These are phyloP conservation scores for Pleurotus tuoliensis DNA, from an alignment of 768 basidiomycete genomes.

Conservation along the genomic window DNA sequence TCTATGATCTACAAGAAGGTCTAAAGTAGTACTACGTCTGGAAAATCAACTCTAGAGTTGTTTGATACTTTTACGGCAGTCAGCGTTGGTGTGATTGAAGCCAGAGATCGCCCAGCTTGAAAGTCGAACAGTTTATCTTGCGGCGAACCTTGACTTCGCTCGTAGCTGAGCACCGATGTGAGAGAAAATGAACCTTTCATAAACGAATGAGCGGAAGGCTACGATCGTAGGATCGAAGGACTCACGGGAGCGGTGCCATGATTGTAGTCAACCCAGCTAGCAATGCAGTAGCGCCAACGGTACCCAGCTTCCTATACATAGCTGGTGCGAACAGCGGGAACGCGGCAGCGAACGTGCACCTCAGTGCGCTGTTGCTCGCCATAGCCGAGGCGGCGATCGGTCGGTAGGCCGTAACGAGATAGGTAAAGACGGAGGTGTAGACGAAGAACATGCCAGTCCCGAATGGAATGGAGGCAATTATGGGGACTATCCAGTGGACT, in stretches of 20 bases:
- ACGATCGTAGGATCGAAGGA: conserved; percentile 3
- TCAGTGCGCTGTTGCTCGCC: conserved; percentile 60
- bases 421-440: conserved; percentile 69
- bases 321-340: conserved; percentile 67
- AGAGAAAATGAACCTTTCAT: conserved; percentile 42
- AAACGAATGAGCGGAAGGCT: not conserved
- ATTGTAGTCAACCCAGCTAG: conserved; percentile 61
- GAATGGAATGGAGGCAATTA: conserved; percentile 63
- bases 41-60: too few relatives aligned
- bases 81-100: too few relatives aligned
- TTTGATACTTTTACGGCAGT: too few relatives aligned
- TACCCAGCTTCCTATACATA: conserved; percentile 63
- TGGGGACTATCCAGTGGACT: conserved; percentile 63
- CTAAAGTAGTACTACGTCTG: too few relatives aligned
- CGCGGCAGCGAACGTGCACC: conserved; percentile 56
- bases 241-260: conserved; percentile 62
- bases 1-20: too few relatives aligned
- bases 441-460: conserved; percentile 62
- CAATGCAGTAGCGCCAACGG: conserved; percentile 68
- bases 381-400: conserved; percentile 67
- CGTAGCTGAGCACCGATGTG: conserved; percentile 41
- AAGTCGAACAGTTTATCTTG: too few relatives aligned
- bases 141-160: conserved; percentile 36
- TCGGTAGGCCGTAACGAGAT: conserved; percentile 64
- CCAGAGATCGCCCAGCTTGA: too few relatives aligned